Evolutionary conservation across 768 basidiomycete species (phyloP).

Genomic region (Boletellus emodensis): DNA sequence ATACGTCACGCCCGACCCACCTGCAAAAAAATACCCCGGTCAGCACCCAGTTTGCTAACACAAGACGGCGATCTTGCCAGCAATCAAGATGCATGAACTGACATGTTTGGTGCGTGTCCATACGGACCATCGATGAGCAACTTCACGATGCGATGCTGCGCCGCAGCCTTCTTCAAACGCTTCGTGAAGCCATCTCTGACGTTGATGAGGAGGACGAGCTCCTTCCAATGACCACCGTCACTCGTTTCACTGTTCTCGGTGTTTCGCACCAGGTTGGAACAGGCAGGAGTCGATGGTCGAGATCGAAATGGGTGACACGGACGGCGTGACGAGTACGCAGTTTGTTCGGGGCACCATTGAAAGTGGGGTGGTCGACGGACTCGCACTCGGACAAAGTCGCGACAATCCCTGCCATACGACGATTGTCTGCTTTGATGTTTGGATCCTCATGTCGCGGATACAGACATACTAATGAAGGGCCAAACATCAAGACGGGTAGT

Average conservation of each 20-base stretch:
- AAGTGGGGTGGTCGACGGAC: conserved; percentile 44
- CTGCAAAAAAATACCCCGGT: conserved; percentile 18
- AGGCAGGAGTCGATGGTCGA: conserved; percentile 35
- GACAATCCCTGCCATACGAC: too few species aligned
- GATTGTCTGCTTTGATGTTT: too few species aligned
- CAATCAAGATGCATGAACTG: conserved; percentile 46
- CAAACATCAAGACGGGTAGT: too few species aligned
- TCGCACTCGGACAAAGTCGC: conserved; percentile 44
- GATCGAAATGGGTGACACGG: too few species aligned
- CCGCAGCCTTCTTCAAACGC: conserved; percentile 36
- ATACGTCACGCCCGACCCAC: conserved; percentile 49
- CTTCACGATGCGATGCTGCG: conserved; percentile 31
- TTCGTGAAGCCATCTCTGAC: conserved; percentile 59
- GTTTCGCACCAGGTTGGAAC: conserved; percentile 5
- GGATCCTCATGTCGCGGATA: too few species aligned
- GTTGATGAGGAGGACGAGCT: conserved; percentile 56
- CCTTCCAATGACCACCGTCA: conserved; percentile 27
- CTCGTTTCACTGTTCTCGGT: neutral
- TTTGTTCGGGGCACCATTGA: conserved; percentile 53
- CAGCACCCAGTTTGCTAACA: neutral
- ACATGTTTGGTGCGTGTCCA: conserved; percentile 40
- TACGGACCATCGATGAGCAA: conserved; percentile 62
- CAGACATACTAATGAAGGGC: too few species aligned
- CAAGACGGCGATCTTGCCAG: conserved; percentile 33
- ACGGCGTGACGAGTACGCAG: too few species aligned